Base-by-base conservation (phyloP, 768 basidiomycete genomes). In the Tricholoma sp. region DNA sequence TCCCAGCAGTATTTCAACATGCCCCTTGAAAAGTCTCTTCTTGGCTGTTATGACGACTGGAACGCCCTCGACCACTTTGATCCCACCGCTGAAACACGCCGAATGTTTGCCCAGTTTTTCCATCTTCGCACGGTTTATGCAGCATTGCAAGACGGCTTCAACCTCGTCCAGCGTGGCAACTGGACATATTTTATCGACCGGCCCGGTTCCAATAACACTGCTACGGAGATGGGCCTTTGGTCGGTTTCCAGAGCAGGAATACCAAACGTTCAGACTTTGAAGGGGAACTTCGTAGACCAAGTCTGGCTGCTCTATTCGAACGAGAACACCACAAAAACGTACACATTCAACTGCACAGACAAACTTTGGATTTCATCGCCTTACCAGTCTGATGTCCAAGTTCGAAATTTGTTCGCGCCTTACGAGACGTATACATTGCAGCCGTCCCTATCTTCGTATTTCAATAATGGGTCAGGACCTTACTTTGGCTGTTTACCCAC, bases 61-160 rank as follows among this genome's bases (percentile, higher is more conserved):
- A 95, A 96, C 69, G 83, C 89, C 2, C 83, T 95, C 31, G 94
- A 97, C 64, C 94, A 97, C 69, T 96, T 96, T 68, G 94, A 97
- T 70, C 92, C 93, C 24, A 95, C 94, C 2, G 74, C 86, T 11
- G 86, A 90, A 65, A 79, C 80, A 37, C 83, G 89, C 37, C 86
- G 92, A 56, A 66, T 91, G 57, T 84, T 91, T 65, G 68, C 82
- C 16, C 90, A 89, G 54, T 86, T 91, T 74, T 69, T 87, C 56
- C 78, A 83, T 64, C 76, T 96, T 35, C 87, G 94, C 29, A 68
- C 68, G 5, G 71, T 76, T 12, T 96, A 88, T 70, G 82, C 78
- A 21, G 79, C 89, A 2, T 78, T 96, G 10, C 91, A 91, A 69
- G 94, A 97, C 64, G 94, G 94, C 2, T 91, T 85, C 64, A 80